Conservation (phyloP, 2,329 filamentous ascomycete genomes). For the Talaromyces verruculosus region DNA sequence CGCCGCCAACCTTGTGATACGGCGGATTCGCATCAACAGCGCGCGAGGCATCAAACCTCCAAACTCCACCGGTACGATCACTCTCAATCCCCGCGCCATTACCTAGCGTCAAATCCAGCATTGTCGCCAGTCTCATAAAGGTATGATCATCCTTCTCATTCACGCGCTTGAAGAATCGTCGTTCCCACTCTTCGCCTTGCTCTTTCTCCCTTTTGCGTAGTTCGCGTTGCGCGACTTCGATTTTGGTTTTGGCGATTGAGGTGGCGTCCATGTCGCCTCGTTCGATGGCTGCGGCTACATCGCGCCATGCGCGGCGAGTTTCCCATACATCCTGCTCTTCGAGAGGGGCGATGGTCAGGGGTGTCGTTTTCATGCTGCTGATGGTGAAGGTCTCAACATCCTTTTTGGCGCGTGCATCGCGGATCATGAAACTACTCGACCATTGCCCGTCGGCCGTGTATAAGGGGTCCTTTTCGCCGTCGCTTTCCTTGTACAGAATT, state of each 20-base stretch:
- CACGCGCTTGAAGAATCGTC: constrained; percentile 70
- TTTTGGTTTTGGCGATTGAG: constrained; percentile 76
- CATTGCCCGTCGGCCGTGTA: constrained; percentile 86
- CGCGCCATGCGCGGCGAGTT: constrained; percentile 81
- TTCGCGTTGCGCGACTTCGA: constrained; percentile 84
- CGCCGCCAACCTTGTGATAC: constrained; percentile 43
- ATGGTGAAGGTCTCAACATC: constrained; percentile 63
- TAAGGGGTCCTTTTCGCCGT: constrained; percentile 67
- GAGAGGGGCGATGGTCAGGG: constrained; percentile 69
- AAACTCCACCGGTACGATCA: constrained; percentile 68
- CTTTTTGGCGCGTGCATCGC: constrained; percentile 59
- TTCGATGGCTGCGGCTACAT: constrained; percentile 77
- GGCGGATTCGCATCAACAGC: constrained; percentile 46
- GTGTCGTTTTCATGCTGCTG: constrained; percentile 58
- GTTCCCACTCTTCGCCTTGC: constrained; percentile 76
- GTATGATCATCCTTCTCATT: constrained; percentile 39
- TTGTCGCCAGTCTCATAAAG: constrained; percentile 46
- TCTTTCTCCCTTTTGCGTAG: constrained; percentile 70
- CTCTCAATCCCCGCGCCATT: constrained; percentile 53
- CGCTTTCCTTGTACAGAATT: constrained; percentile 65
- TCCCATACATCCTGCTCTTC: constrained; percentile 84
- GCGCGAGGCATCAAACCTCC: constrained; percentile 63
- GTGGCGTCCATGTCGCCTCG: constrained; percentile 82
- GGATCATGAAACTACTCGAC: constrained; percentile 79
- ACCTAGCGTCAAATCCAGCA: constrained; percentile 42